phyloP scores from a whole-genome alignment of 1,139 yeast genomes.

The Tardiomyces depauwii region DNA sequence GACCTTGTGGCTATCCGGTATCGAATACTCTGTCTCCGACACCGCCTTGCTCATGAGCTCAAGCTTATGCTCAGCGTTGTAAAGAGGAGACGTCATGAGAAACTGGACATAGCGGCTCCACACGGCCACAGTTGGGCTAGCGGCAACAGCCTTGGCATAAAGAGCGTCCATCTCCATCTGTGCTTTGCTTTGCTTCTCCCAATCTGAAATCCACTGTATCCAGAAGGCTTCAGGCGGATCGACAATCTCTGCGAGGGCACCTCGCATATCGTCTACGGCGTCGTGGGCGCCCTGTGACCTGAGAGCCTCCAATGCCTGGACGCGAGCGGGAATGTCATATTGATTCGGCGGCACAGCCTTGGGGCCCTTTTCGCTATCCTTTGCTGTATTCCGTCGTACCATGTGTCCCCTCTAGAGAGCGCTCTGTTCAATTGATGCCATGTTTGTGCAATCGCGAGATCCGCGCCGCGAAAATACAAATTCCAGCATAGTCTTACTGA shows the following conservation, averaged over 20 bases:
- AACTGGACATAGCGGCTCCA: slow-evolving; percentile 1
- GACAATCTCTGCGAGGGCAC: neutral
- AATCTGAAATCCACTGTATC: neutral
- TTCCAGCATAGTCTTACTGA: neutral
- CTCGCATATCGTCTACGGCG: neutral
- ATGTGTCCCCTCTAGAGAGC: too few species aligned
- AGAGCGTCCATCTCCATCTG: neutral
- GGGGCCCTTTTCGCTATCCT: too few species aligned
- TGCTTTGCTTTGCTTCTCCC: neutral
- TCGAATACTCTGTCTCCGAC: neutral
- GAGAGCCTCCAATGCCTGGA: neutral
- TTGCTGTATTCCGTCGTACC: too few species aligned
- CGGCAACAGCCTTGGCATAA: neutral
- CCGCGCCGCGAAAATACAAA: too few species aligned
- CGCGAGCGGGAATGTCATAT: neutral
- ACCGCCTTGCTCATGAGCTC: neutral
- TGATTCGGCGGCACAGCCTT: neutral
- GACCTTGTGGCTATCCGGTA: slow-evolving; percentile 1
- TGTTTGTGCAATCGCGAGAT: too few species aligned
- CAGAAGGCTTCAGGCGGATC: neutral
- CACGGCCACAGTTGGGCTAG: slow-evolving; percentile 1
- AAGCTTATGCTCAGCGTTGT: neutral
- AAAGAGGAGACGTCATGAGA: neutral
- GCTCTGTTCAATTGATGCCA: too few species aligned
- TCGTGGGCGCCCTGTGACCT: neutral